These are phyloP conservation scores for Sphagnurus paluster DNA, from an alignment of 1,284 basidiomycete species.

Conservation along the genomic window DNA sequence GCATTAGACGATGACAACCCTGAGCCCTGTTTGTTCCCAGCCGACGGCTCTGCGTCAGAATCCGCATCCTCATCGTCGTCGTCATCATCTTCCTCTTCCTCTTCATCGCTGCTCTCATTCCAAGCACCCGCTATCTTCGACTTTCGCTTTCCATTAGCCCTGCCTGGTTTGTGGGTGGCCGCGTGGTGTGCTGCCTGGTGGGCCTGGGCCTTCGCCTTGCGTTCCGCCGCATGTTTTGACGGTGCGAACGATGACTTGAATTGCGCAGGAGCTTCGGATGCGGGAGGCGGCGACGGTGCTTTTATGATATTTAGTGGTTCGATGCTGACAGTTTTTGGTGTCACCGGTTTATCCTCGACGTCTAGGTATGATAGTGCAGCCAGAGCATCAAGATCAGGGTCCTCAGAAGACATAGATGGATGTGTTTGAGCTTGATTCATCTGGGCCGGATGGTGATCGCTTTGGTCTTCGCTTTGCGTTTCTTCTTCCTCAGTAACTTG, in stretches of 20 bases:
- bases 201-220: slow-evolving; percentile 80
- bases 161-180: slow-evolving; percentile 71
- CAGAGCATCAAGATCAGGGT: slow-evolving; percentile 66
- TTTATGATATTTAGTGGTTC: slow-evolving; percentile 30
- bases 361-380: slow-evolving; percentile 77
- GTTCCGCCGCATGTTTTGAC: slow-evolving; percentile 76
- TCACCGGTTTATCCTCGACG: slow-evolving; percentile 34
- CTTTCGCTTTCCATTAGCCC: slow-evolving; percentile 60
- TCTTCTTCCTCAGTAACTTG: slow-evolving; percentile 35
- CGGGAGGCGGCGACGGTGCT: slow-evolving; percentile 30
- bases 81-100: slow-evolving; percentile 78
- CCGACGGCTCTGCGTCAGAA: slow-evolving; percentile 54
- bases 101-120: slow-evolving; percentile 78
- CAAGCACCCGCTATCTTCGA: slow-evolving; percentile 53
- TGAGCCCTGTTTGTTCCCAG: slow-evolving; percentile 30
- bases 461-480: slow-evolving; percentile 26
- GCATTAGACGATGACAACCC: slow-evolving; percentile 27
- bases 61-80: slow-evolving; percentile 79
- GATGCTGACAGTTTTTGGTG: slow-evolving; percentile 22
- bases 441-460: slow-evolving; percentile 5
- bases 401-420: slow-evolving; percentile 34
- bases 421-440: slow-evolving; percentile 12
- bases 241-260: slow-evolving; percentile 84
- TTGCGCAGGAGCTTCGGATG: slow-evolving; percentile 32
- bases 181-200: slow-evolving; percentile 78